phyloP scores from a whole-genome alignment of 139 green algal species.

The Ulvella scutata region DNA sequence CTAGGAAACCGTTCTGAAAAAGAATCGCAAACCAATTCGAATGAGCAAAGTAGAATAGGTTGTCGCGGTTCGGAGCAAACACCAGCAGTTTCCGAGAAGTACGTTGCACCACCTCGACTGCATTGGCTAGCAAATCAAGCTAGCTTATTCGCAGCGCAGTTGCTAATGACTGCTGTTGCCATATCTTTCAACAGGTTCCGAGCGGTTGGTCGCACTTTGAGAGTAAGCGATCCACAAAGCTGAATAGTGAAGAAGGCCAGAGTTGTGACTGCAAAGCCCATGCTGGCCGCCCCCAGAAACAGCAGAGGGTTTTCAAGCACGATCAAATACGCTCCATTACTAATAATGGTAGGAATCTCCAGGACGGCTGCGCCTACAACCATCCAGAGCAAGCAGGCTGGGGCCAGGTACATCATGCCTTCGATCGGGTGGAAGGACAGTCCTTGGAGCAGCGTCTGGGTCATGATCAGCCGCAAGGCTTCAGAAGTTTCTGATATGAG shows the following conservation, averaged over 20 bases:
- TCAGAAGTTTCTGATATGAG: conserved; percentile 51
- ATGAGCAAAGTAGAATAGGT: too few relatives aligned
- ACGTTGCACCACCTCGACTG: too few relatives aligned
- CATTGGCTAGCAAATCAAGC: too few relatives aligned
- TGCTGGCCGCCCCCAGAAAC: conserved; percentile 46
- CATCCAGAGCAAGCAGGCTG: conserved; percentile 67
- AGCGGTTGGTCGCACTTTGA: conserved; percentile 35
- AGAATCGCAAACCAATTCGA: too few relatives aligned
- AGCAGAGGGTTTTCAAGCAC: conserved; percentile 8
- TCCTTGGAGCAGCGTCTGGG: conserved; percentile 64
- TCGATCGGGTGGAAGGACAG: conserved; percentile 81
- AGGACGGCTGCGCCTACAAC: conserved; percentile 21
- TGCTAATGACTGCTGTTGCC: background rate
- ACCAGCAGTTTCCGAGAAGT: too few relatives aligned
- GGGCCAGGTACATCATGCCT: conserved; percentile 76
- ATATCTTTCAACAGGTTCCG: too few relatives aligned
- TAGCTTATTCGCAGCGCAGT: too few relatives aligned
- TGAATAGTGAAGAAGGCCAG: conserved; percentile 78
- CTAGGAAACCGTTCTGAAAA: too few relatives aligned
- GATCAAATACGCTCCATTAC: conserved; percentile 18
- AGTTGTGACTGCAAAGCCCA: conserved; percentile 75
- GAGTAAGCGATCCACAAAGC: conserved; percentile 40
- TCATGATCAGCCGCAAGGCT: conserved; percentile 67
- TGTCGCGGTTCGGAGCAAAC: too few relatives aligned
- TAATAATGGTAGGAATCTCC: conserved; percentile 37